phyloP scores from a whole-genome alignment of 176 grass and related monocot genomes.

The Carex littledalei region DNA sequence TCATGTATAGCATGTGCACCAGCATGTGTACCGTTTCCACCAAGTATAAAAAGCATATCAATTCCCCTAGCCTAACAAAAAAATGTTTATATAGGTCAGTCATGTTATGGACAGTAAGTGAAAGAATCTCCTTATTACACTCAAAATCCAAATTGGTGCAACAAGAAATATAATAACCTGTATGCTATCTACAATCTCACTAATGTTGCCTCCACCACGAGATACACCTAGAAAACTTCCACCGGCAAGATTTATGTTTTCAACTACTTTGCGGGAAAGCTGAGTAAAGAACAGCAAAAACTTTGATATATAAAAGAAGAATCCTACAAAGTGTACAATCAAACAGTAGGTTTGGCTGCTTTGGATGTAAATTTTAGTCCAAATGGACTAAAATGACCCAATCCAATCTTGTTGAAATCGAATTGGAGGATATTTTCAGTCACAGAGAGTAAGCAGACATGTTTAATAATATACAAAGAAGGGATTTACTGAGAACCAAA shows the following conservation, averaged over 20 bases:
- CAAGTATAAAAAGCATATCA: slow-evolving; percentile 95
- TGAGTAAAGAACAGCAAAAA: slow-evolving; percentile 28
- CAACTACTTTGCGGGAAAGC: slow-evolving; percentile 81
- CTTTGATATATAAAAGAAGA: not conserved
- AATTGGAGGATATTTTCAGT: not conserved
- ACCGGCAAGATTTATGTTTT: slow-evolving; percentile 95
- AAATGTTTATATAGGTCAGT: not conserved
- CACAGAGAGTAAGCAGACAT: not conserved
- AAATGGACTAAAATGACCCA: not conserved
- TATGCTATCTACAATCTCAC: slow-evolving; percentile 88
- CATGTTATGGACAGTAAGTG: not conserved
- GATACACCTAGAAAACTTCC: slow-evolving; percentile 94
- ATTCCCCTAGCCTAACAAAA: slow-evolving; percentile 71
- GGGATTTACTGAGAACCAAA: not conserved
- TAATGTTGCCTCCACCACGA: slow-evolving; percentile 72
- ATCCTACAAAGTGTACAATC: not conserved
- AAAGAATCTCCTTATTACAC: not conserved
- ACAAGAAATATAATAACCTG: slow-evolving; percentile 46
- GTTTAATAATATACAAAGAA: not conserved
- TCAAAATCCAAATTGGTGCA: not conserved
- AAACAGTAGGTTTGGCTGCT: not conserved
- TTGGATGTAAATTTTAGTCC: not conserved
- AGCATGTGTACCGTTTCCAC: slow-evolving; percentile 94
- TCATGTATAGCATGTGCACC: slow-evolving; percentile 93
- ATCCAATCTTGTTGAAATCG: not conserved